These are phyloP conservation scores for Phyllosticta citriasiana DNA, from an alignment of 2,329 filamentous ascomycete species.

Conservation along the genomic window DNA sequence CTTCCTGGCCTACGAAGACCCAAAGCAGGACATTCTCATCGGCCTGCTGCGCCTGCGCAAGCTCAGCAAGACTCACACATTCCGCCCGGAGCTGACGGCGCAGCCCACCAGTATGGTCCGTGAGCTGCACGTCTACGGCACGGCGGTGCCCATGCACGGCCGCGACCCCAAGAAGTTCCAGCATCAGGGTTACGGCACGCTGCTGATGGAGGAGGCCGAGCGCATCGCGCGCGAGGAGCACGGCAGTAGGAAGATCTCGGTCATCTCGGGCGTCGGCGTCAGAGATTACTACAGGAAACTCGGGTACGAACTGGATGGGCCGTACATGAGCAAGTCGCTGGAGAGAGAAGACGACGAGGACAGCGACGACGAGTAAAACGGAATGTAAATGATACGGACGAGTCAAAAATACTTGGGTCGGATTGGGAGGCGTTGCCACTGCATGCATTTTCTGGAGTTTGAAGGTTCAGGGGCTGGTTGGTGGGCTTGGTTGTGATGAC, in stretches of 20 bases:
- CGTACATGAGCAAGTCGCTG: slow-evolving; percentile 46
- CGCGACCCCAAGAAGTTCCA: slow-evolving; percentile 95
- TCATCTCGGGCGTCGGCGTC: slow-evolving; percentile 96
- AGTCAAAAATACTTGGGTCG: background rate
- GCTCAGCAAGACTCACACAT: slow-evolving; percentile 86
- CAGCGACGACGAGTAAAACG: slow-evolving; percentile 1
- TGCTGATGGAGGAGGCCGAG: slow-evolving; percentile 97
- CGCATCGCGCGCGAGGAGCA: slow-evolving; percentile 91
- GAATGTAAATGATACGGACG: background rate
- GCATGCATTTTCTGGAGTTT: background rate
- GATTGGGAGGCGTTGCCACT: background rate
- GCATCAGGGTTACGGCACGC: slow-evolving; percentile 91
- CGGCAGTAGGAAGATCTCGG: slow-evolving; percentile 84
- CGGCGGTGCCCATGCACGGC: slow-evolving; percentile 93
- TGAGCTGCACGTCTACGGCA: slow-evolving; percentile 93
- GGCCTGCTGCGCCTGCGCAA: slow-evolving; percentile 80
- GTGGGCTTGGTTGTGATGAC: background rate
- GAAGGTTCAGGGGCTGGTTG: background rate
- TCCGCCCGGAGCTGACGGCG: slow-evolving; percentile 71
- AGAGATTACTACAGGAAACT: slow-evolving; percentile 89
- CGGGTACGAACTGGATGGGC: slow-evolving; percentile 62
- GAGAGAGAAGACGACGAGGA: slow-evolving; percentile 7
- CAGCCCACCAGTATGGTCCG: slow-evolving; percentile 88
- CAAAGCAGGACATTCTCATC: slow-evolving; percentile 95
- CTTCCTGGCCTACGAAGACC: slow-evolving; percentile 94